Evolutionary conservation across 2,329 filamentous ascomycete genomes (phyloP), one percentile per base, ranked within the genome.

Genomic region (Penicillium olsonii): DNA sequence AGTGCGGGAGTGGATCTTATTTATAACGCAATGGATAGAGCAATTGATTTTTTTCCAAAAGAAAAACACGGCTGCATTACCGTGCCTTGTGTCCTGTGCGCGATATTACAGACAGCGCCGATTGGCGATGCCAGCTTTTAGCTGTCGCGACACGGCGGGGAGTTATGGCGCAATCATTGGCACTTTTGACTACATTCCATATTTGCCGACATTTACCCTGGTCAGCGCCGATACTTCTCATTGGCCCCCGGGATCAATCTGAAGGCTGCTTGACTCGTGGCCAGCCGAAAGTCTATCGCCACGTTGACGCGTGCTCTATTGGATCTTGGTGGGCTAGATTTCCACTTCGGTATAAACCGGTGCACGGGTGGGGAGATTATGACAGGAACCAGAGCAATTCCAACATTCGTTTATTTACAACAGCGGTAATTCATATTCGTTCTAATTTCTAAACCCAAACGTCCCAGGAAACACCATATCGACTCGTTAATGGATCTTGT

Each of bases 121-220:
- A 20, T 33, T 26, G 40, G 15, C 24, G 48, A 46, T 41, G 15
- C 29, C 42, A 18, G 33, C 15, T 29, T 29, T 35, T 33, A 10
- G 17, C 22, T 45, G 46, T 62, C 53, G 50, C 58, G 56, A 62
- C 51, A 58, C 38, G 38, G 41, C 22, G 49, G 46, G 53, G 45
- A 52, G 42, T 15, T 45, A 64, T 63, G 59, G 62, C 62, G 61
- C 59, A 55, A 64, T 64, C 55, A 52, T 50, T 8, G 17, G 49
- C 31, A 19, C 15, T 39, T 33, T 48, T 57, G 46, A 52, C 51
- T 19, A 48, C 20, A 45, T 44, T 31, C 29, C 29, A 6, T 14
- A n/a, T 31, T 45, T 45, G 38, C 37, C 20, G 37, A 31, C 44
- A 2, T 54, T 46, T 50, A 14, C 4, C 42, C 29, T 34, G 12